A percentile compares a stretch with the other conserved stretches of the same genome.
These are phyloP conservation scores for Solanum bulbocastanum DNA, from an alignment of 257 asterid species.

Conservation along the genomic window DNA sequence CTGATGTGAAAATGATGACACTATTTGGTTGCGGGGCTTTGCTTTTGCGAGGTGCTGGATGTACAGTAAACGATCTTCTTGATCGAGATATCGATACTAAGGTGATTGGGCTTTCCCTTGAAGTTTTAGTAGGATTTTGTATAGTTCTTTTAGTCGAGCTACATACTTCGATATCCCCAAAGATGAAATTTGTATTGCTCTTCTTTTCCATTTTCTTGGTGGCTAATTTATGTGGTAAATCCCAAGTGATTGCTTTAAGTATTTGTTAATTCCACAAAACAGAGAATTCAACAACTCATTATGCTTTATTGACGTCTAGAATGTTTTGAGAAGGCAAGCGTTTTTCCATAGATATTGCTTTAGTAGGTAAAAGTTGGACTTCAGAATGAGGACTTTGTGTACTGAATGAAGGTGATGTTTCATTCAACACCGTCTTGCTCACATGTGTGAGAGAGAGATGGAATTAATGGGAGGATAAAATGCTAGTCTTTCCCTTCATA, in stretches of 20 bases:
- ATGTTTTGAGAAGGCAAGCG: background rate
- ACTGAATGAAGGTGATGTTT: background rate
- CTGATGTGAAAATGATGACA: constrained; percentile 75
- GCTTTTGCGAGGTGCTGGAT: constrained; percentile 90
- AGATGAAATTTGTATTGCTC: background rate
- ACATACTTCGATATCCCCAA: background rate
- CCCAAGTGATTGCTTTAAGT: background rate
- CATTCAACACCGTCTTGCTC: background rate
- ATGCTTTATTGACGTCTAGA: background rate
- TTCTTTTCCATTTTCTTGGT: background rate
- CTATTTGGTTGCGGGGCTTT: constrained; percentile 86
- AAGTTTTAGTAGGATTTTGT: background rate
- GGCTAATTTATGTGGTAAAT: background rate
- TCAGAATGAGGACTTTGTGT: background rate
- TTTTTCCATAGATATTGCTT: background rate
- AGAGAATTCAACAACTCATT: background rate
- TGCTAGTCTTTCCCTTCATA: background rate
- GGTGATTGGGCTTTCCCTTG: constrained; percentile 22
- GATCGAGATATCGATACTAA: constrained; percentile 84
- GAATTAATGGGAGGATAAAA: background rate
- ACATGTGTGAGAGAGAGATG: background rate
- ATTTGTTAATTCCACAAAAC: background rate
- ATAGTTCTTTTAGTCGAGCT: background rate
- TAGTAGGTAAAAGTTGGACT: background rate
- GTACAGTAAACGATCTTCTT: constrained; percentile 80